A percentile compares a stretch with the other conserved stretches of the same genome.
Evolutionary conservation across 129 eudicot genomes (phyloP).

Genomic region (Artemisia argyi): DNA sequence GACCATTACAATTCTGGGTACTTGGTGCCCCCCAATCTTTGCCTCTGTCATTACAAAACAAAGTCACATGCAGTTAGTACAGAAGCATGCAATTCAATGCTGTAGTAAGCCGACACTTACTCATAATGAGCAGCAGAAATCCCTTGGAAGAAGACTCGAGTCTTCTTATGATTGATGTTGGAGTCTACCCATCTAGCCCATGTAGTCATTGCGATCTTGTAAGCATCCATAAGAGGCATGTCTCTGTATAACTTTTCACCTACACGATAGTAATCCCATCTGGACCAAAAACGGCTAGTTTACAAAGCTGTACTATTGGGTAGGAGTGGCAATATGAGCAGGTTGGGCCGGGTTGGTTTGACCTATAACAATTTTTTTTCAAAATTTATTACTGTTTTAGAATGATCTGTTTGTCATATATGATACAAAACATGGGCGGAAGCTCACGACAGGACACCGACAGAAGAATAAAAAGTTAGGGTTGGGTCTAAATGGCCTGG

Average conservation of each 20-base stretch:
- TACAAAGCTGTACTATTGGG: neutral
- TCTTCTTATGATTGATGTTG: slow-evolving; percentile 47
- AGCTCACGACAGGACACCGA: no score
- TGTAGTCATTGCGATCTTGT: slow-evolving; percentile 55
- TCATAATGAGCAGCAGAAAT: slow-evolving; percentile 69
- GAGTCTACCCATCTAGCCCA: slow-evolving; percentile 77
- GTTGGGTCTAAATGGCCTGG: neutral
- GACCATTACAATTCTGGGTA: slow-evolving; percentile 24
- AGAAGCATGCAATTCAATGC: neutral
- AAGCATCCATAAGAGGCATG: slow-evolving; percentile 69
- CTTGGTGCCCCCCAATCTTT: slow-evolving; percentile 36
- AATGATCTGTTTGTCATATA: neutral
- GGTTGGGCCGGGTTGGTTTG: neutral
- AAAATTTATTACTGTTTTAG: no score
- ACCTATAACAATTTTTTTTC: no score
- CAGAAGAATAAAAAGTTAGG: no score
- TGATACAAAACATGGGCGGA: no score
- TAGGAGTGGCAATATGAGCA: neutral
- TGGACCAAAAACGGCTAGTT: slow-evolving; percentile 31
- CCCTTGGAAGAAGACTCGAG: slow-evolving; percentile 77
- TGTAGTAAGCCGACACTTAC: slow-evolving; percentile 34
- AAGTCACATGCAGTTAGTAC: neutral
- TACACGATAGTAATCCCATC: slow-evolving; percentile 69
- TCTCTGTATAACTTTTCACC: slow-evolving; percentile 53
- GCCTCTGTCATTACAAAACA: slow-evolving; percentile 27